Evolutionary conservation across 164 flowering plant species (phyloP).

Genomic region (Kingdonia uniflora): DNA sequence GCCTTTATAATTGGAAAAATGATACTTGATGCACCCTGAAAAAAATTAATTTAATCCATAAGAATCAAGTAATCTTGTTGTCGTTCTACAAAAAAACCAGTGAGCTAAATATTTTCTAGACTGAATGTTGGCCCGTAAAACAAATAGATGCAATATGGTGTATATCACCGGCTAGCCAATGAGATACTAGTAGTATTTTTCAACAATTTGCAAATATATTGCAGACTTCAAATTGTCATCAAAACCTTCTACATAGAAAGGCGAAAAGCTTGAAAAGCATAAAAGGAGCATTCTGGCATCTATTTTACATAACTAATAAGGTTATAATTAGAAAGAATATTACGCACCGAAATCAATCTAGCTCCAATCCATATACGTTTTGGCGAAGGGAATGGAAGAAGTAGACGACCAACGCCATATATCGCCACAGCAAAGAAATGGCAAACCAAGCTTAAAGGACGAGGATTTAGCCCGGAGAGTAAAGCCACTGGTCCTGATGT

Average conservation of each 20-base stretch:
- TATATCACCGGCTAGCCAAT: too few relatives aligned
- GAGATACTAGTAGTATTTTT: too few relatives aligned
- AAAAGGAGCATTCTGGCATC: too few relatives aligned
- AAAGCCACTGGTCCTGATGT: conserved; percentile 73
- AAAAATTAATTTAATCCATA: neutral
- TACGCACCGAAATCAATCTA: conserved; percentile 57
- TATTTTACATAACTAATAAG: too few relatives aligned
- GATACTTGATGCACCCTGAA: conserved; percentile 62
- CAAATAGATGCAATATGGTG: neutral
- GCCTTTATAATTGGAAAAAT: conserved; percentile 70
- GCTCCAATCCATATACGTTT: conserved; percentile 83
- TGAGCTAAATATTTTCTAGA: neutral
- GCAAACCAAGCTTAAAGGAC: conserved; percentile 75
- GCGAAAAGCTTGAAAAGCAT: too few relatives aligned
- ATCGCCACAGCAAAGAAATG: conserved; percentile 97
- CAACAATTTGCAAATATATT: too few relatives aligned
- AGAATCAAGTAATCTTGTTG: neutral
- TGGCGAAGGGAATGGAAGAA: conserved; percentile 79
- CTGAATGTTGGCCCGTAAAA: neutral
- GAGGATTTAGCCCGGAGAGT: conserved; percentile 86
- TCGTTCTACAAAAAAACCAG: neutral
- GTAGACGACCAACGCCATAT: conserved; percentile 79
- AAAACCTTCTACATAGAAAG: too few relatives aligned
- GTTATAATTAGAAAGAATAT: too few relatives aligned
- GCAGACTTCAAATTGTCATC: too few relatives aligned